Evolutionary conservation across 371 early-diverging fungal species (phyloP).

Genomic region (Coemansia sp.): DNA sequence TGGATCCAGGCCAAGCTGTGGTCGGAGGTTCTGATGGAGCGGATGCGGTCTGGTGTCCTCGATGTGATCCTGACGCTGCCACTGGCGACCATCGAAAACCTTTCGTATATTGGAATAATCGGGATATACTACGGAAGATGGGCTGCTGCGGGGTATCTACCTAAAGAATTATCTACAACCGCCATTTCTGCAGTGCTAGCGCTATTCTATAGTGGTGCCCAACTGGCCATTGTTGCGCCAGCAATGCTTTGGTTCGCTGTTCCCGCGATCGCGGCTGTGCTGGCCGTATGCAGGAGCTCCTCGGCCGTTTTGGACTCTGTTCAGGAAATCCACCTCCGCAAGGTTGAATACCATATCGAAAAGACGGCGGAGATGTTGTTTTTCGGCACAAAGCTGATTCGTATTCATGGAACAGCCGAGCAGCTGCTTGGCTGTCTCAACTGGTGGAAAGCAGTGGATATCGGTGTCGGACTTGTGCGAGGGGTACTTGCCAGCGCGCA

Average conservation of each 20-base stretch:
- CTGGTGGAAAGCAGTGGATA: too few relatives aligned
- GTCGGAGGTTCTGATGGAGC: neutral
- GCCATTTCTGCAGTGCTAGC: neutral
- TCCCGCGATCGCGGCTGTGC: neutral
- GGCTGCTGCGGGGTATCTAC: neutral
- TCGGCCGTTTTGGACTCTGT: neutral
- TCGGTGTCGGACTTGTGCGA: neutral
- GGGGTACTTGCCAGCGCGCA: neutral
- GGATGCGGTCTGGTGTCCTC: neutral
- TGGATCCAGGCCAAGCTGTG: neutral
- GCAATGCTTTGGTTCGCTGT: slow-evolving; percentile 1
- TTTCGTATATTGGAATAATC: neutral
- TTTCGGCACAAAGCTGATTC: neutral
- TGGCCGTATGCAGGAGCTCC: neutral
- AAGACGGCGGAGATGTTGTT: neutral
- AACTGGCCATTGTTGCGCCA: slow-evolving; percentile 8
- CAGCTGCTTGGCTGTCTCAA: neutral
- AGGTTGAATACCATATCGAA: too few relatives aligned
- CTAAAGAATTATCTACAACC: neutral
- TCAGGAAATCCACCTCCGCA: too few relatives aligned
- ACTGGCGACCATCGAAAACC: slow-evolving; percentile 4
- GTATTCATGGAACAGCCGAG: slow-evolving; percentile 1
- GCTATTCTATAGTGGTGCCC: neutral
- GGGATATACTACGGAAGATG: neutral
- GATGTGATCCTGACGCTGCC: slow-evolving; percentile 8